Evolutionary conservation across 331 rosid species (phyloP), one percentile per base, ranked within the genome.

Genomic region (Arachis monticola): DNA sequence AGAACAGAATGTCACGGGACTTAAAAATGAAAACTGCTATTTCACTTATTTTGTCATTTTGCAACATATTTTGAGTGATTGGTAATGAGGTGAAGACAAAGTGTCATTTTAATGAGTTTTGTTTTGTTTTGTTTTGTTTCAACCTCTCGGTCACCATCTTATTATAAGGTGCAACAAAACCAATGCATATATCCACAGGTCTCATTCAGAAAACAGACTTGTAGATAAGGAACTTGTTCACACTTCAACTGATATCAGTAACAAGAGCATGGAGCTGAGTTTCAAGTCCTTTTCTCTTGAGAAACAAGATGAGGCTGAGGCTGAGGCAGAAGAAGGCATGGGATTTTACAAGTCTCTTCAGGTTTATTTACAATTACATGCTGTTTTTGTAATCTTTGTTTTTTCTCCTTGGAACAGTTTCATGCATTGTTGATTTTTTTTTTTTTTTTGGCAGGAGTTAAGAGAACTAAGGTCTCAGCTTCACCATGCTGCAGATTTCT

Each of bases 401-500:
- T 6, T 1, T 65, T 70, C 41, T 38, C 41, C 41, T 38, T 38
- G 41, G 41, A 38, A 30, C 64, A 8, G 7, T 69, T 38, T 60
- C 46, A 48, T 52, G 14, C 53, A 27, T 22, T 40, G 3, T 31
- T 38, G 41, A 38, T 17, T 13, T 13, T 13, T 13, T 1, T 55
- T 53, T 10, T 51, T 51, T 53, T 6, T 51, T 13, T 13, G 8
- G 69, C 82, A 94, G 99, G 97, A 90, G 64, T 83, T 92, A 11
- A 90, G 77, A 78, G 93, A 82, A 59, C 61, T 94, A 80, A 80
- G 92, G 74, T 76, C 88, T 67, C 97, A 94, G 85, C 97, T 94
- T 83, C 97, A 92, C 73, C 70, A 82, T 74, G 99, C 97, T 55
- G 99, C 99, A 60, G 99, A 94, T 80, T 87, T 85, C 63, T 90